Base-by-base conservation (phyloP, 352 stramenopile genomes). In the Phytophthora citrophthora region DNA sequence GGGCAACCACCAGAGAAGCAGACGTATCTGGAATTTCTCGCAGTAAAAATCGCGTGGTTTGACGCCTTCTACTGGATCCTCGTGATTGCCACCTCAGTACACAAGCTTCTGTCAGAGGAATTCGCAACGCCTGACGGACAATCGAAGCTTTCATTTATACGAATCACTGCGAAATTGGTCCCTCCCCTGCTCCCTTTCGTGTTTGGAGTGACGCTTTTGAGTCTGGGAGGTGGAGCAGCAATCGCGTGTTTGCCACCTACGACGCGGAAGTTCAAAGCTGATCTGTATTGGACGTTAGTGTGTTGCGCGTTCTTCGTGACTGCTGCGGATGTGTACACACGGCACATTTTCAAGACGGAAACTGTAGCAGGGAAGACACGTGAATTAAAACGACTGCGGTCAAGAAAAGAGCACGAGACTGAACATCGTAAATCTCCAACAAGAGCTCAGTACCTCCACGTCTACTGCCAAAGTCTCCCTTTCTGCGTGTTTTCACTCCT, bases 281-380 rank as follows among this genome's bases (percentile, higher is more conserved):
- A 66, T 24, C n/a, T 60, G 47, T 66, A 66, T 7, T 66, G 48
- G 48, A 46, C 58, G 12, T 34, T 66, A 24, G 18, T 58, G 7
- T 59, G 47, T 27, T 59, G 57, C 13, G 39, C 27, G 23, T 65
- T 65, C 23, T 65, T 65, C 48, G 57, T 65, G 38, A 36, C 47
- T 43, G 39, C 47, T 9, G 47, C 38, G 2, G 57, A 65, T 26
- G 41, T 29, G 20, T 27, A 59, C 48, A 66, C 58, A 1, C 58
- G 58, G 0, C 49, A 60, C n/a, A 54, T 66, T 41, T 65, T 39
- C 41, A 58, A 53, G 58, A 60, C 26, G 2, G 40, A 60, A 49
- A 66, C 49, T 13, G 11, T 65, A 12, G 49, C 31, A 34, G 57
- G 57, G 3, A 40, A 48, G 48, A 6, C 5, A 12, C 58, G 58